Evolutionary conservation across 2,329 filamentous ascomycete genomes (phyloP), one percentile per base, ranked within the genome.

Genomic region (Dothidotthia symphoricarpi): DNA sequence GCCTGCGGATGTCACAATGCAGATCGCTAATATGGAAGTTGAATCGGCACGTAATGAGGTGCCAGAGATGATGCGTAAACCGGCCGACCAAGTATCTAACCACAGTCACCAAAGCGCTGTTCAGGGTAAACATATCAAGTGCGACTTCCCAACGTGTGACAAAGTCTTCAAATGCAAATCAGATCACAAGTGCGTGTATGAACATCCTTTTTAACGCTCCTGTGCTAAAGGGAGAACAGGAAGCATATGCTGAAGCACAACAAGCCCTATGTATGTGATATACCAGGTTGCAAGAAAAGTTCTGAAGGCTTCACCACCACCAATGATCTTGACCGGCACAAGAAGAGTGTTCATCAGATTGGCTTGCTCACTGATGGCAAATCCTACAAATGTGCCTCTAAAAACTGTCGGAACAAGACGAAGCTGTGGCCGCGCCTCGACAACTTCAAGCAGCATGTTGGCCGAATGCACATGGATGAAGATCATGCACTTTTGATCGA

Each of bases 281-380:
- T 78, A 16, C 47, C 61, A 1, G 69, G 69, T 4, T 94, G 88
- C 61, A 49, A 57, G 16, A 74, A 81, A 10, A 50, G 43, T 13
- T 69, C 63, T 4, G 73, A 79, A 45, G 88, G 87, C 0, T 95
- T 95, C 55, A 82, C 83, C 13, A 94, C 88, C 0, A 66, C 71
- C 13, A 95, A 94, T 60, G 90, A 95, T 54, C 78, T 91, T 10
- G 78, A 84, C n/a, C 76, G 90, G 35, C 90, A 95, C 61, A 81
- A 77, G 52, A 81, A 80, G 57, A 85, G 82, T 43, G 81, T 86
- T 5, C 89, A 95, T 60, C 70, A 67, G 16, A 69, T 75, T 34
- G 68, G 53, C 26, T 69, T 66, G 41, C 61, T 55, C 16, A 68
- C 70, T 2, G 73, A 74, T 7, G 29, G 38, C 4, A 53, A 48